Percentiles rank a stretch among this genome's conserved stretches.
These are phyloP conservation scores for Mariannaea sp. DNA, from an alignment of 2,329 filamentous ascomycete species.

Conservation along the genomic window DNA sequence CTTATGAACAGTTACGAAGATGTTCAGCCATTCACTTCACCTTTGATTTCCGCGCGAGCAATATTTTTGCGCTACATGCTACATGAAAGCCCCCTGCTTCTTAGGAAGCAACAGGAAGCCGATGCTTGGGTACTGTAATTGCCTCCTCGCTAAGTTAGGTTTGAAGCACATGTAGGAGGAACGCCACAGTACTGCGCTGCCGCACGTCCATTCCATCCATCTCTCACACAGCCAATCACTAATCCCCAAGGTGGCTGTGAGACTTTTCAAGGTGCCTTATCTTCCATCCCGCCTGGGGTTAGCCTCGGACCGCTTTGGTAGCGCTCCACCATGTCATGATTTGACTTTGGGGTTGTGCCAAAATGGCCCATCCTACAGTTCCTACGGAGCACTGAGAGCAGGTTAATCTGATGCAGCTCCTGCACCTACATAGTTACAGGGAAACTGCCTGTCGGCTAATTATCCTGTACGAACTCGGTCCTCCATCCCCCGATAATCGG, in stretches of 20 bases:
- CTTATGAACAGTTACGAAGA: no score
- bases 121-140: neutral
- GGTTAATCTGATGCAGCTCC: no score
- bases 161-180: neutral
- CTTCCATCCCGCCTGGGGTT: slow-evolving; percentile 34
- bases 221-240: slow-evolving; percentile 25
- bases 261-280: slow-evolving; percentile 31
- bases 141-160: neutral
- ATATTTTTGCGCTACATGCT: neutral
- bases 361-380: neutral
- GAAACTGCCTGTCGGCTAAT: no score
- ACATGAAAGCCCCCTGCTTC: neutral
- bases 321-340: slow-evolving; percentile 11
- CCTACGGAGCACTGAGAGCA: no score
- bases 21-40: no score
- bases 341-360: slow-evolving; percentile 9
- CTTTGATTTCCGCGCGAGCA: no score
- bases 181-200: neutral
- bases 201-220: slow-evolving; percentile 28
- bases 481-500: no score
- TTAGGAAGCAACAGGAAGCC: no score
- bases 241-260: slow-evolving; percentile 22
- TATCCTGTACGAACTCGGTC: no score
- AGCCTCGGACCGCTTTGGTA: slow-evolving; percentile 26
- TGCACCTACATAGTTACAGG: no score